Evolutionary conservation across 2,329 filamentous ascomycete species (phyloP), one percentile per base, ranked within the genome.

Genomic region (Cercospora canescens): DNA sequence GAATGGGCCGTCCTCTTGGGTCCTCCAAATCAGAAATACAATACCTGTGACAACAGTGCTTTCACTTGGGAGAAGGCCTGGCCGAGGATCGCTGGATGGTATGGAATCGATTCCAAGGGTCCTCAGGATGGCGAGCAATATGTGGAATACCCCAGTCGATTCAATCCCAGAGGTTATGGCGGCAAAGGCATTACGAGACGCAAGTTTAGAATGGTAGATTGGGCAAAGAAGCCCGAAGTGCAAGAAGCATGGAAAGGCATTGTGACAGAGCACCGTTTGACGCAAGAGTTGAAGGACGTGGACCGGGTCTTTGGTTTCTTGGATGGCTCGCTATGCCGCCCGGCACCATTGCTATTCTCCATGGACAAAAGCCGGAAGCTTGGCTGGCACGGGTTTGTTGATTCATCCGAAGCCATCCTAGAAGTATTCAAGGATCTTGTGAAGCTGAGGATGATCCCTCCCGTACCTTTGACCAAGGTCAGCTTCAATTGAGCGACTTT

Each of bases 51-150:
- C 60, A 81, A 79, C 11, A 78, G 76, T 28, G 73, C 77, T 0
- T 83, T 85, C 56, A 82, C 80, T 1, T 86, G 81, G 82, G 81
- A 81, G 1, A 76, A 77, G n/a, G 80, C 83, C 62, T 86, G 82
- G 81, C 79, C 81, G 1, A 77, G 79, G 62, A 74, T 85, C 21
- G 82, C 82, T 0, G 73, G 72, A 1, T 82, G 81, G 79, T 85
- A 82, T 70, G 77, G 78, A 0, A 75, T 82, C 0, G 72, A 76
- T 9, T 64, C 62, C 70, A 71, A 63, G 59, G 72, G 74, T 3
- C 73, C 71, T 12, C 68, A 71, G 54, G 72, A 72, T 14, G 73
- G 67, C 11, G 72, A 70, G 16, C 54, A 67, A 60, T 74, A 74
- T 73, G 59, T 62, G 12, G 69, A 67, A 37, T 70, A 48, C 12